These are phyloP conservation scores for Ophiostoma angusticollis DNA, from an alignment of 2,329 filamentous ascomycete species.

Conservation along the genomic window DNA sequence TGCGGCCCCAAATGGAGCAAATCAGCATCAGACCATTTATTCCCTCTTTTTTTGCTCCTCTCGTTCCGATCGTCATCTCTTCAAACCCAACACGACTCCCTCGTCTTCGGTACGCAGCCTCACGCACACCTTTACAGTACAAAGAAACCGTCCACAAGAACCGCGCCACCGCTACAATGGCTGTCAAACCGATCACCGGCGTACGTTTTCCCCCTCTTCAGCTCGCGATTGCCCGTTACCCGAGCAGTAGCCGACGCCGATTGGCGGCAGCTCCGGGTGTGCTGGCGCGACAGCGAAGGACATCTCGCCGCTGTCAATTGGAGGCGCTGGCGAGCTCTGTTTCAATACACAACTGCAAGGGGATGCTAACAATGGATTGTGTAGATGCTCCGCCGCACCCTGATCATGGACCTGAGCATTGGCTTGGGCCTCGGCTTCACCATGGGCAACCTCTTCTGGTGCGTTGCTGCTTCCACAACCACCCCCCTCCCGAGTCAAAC, in stretches of 20 bases:
- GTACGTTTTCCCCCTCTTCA: conserved; percentile 31
- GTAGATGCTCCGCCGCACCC: conserved; percentile 49
- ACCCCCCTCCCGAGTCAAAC: not conserved
- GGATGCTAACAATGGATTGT: conserved; percentile 5
- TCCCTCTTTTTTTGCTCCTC: conserved; percentile 4
- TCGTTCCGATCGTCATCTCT: not conserved
- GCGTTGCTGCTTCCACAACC: conserved; percentile 19
- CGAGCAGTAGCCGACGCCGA: not conserved
- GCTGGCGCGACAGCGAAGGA: too few relatives aligned
- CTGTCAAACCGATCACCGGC: conserved; percentile 45
- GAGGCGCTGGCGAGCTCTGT: too few relatives aligned
- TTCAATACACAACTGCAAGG: not conserved
- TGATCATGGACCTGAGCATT: conserved; percentile 43
- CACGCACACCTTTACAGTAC: too few relatives aligned
- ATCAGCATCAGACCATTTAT: conserved; percentile 16
- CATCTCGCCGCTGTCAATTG: too few relatives aligned
- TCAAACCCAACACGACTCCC: conserved; percentile 1
- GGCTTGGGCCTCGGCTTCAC: conserved; percentile 40
- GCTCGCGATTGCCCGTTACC: not conserved
- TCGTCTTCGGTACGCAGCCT: not conserved
- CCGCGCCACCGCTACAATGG: conserved; percentile 28
- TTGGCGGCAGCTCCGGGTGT: too few relatives aligned
- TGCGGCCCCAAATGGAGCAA: conserved; percentile 9
- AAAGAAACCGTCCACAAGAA: not conserved
- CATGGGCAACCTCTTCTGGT: conserved; percentile 47